A percentile compares a stretch with the other conserved stretches of the same genome.
Evolutionary conservation across 768 basidiomycete species (phyloP).

Genomic region (Phylloporus sp.): DNA sequence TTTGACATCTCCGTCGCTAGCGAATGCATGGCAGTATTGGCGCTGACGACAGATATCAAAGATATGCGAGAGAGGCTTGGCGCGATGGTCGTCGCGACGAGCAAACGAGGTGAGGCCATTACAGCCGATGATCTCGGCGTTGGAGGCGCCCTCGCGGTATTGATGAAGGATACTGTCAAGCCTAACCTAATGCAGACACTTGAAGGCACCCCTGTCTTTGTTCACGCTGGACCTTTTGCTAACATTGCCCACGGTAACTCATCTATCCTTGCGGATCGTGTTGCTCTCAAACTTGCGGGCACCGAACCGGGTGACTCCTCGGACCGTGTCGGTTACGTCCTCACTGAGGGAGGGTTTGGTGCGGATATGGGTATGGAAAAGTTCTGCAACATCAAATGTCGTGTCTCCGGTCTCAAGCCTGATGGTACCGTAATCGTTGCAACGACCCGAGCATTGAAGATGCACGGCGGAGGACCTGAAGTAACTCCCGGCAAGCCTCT

Average conservation of each 20-base stretch:
- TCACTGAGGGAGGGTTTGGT: slow-evolving; percentile 98
- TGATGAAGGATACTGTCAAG: slow-evolving; percentile 99
- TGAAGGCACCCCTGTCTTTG: slow-evolving; percentile 98
- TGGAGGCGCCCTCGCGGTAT: slow-evolving; percentile 90
- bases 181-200: slow-evolving; percentile 99
- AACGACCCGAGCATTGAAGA: slow-evolving; percentile 96
- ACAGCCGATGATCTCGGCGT: slow-evolving; percentile 97
- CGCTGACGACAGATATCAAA: slow-evolving; percentile 77
- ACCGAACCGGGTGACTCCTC: slow-evolving; percentile 85
- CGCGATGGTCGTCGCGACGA: slow-evolving; percentile 95
- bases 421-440: slow-evolving; percentile 96
- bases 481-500: slow-evolving; percentile 95
- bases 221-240: slow-evolving; percentile 97
- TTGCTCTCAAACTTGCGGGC: slow-evolving; percentile 95
- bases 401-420: slow-evolving; percentile 86
- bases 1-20: slow-evolving; percentile 98
- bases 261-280: slow-evolving; percentile 94
- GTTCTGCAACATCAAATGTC: slow-evolving; percentile 99
- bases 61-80: slow-evolving; percentile 94
- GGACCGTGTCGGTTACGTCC: slow-evolving; percentile 85
- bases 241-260: slow-evolving; percentile 99
- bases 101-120: slow-evolving; percentile 85
- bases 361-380: slow-evolving; percentile 99
- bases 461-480: slow-evolving; percentile 98
- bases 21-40: slow-evolving; percentile 97